phyloP scores from a whole-genome alignment of 345 rosid genomes.

The Triadica sebifera region DNA sequence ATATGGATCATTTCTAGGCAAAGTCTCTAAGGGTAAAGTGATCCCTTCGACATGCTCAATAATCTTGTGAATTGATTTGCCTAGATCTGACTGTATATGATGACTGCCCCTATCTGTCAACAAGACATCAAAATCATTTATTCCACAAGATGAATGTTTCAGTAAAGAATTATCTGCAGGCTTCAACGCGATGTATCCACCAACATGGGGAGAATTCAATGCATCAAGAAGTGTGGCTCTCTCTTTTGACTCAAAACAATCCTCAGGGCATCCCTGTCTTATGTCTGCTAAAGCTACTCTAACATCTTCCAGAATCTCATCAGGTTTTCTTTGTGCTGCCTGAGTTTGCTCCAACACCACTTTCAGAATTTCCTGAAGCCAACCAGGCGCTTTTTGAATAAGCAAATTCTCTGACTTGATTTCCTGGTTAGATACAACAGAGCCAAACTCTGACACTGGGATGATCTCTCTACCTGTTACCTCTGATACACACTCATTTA shows the following conservation, averaged over 20 bases:
- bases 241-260: constrained; percentile 24
- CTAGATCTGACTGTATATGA: constrained; percentile 40
- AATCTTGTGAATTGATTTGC: constrained; percentile 55
- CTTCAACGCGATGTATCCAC: constrained; percentile 25
- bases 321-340: constrained; percentile 37
- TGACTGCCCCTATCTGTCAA: constrained; percentile 24
- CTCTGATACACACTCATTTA: constrained; percentile 28
- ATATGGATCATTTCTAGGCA: constrained; percentile 38
- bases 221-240: constrained; percentile 12
- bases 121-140: constrained; percentile 18
- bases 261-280: constrained; percentile 20
- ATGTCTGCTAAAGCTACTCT: constrained; percentile 45
- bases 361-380: constrained; percentile 52
- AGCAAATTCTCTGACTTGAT: constrained; percentile 26
- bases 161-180: constrained; percentile 23
- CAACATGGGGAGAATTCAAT: constrained; percentile 14
- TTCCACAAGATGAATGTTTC: constrained; percentile 22
- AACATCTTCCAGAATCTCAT: constrained; percentile 58
- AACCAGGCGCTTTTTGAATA: constrained; percentile 28
- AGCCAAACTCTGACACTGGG: constrained; percentile 28
- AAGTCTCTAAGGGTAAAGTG: constrained; percentile 33
- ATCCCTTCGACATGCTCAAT: constrained; percentile 69
- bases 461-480: constrained; percentile 31
- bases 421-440: constrained; percentile 23
- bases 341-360: constrained; percentile 44